phyloP scores from a whole-genome alignment of 1,284 basidiomycete species.

The Ustilago sp. region DNA sequence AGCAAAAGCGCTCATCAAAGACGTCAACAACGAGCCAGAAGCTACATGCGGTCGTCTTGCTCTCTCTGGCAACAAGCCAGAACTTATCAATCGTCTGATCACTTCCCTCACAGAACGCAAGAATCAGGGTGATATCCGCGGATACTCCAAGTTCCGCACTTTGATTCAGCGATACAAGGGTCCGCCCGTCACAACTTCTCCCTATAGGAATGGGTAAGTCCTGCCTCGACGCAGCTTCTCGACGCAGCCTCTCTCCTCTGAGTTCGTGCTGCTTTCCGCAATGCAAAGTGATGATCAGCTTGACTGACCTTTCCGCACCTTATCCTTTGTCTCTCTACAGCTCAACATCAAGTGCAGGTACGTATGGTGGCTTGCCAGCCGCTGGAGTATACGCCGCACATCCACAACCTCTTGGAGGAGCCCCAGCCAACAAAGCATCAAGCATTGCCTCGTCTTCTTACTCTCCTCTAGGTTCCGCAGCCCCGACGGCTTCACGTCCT shows the following conservation, averaged over 20 bases:
- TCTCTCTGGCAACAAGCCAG: conserved; percentile 58
- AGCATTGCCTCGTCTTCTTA: conserved; percentile 35
- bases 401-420: conserved; percentile 29
- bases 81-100: conserved; percentile 46
- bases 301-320: conserved; percentile 10
- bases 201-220: conserved; percentile 26
- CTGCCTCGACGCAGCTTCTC: background rate
- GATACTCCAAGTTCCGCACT: conserved; percentile 40
- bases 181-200: conserved; percentile 5
- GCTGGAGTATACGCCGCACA: conserved; percentile 34
- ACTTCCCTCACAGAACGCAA: conserved; percentile 31
- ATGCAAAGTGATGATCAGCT: background rate
- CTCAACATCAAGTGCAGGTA: conserved; percentile 30
- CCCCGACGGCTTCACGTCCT: conserved; percentile 12
- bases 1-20: conserved; percentile 58
- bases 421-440: conserved; percentile 28
- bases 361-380: conserved; percentile 29
- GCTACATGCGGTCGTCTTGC: conserved; percentile 35
- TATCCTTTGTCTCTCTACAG: conserved; percentile 4
- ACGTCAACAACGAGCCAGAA: conserved; percentile 54
- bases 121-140: conserved; percentile 36
- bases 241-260: background rate
- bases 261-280: conserved; percentile 1
- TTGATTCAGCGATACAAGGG: conserved; percentile 42
- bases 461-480: conserved; percentile 22